These are phyloP conservation scores for Dendrobium chrysotoxum DNA, from an alignment of 106 monocot genomes.

Conservation along the genomic window DNA sequence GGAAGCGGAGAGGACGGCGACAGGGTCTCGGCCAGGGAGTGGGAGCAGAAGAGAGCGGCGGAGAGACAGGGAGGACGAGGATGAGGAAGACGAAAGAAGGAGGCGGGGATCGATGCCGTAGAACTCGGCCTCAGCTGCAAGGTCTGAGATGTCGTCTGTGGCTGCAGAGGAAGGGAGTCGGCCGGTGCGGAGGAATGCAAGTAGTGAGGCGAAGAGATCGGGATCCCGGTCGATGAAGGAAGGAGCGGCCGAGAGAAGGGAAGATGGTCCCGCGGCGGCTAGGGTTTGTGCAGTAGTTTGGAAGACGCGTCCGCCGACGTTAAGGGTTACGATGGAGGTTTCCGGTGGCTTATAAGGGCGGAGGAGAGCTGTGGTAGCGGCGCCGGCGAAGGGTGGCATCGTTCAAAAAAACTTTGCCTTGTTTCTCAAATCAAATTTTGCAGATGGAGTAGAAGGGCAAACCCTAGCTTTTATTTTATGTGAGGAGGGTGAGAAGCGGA, in stretches of 20 bases:
- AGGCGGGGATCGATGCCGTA: constrained; percentile 32
- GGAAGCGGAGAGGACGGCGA: constrained; percentile 18
- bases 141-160: constrained; percentile 20
- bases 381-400: constrained; percentile 10
- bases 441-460: neutral
- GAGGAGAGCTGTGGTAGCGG: neutral
- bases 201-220: constrained; percentile 38
- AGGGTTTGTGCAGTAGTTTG: constrained; percentile 55
- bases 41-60: constrained; percentile 21
- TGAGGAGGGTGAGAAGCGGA: neutral
- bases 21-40: constrained; percentile 35
- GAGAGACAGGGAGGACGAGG: constrained; percentile 25
- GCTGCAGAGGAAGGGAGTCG: constrained; percentile 16
- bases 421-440: neutral
- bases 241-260: constrained; percentile 27
- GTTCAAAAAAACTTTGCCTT: neutral
- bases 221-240: constrained; percentile 69
- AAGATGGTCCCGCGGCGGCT: constrained; percentile 26
- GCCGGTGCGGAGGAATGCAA: constrained; percentile 32
- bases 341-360: neutral
- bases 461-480: constrained; percentile 1
- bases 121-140: constrained; percentile 38
- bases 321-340: constrained; percentile 26
- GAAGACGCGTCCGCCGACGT: constrained; percentile 59
- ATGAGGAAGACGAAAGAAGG: constrained; percentile 11